Conservation (phyloP, 148 eudicot genomes). For the Heliamphora exappendiculata region DNA sequence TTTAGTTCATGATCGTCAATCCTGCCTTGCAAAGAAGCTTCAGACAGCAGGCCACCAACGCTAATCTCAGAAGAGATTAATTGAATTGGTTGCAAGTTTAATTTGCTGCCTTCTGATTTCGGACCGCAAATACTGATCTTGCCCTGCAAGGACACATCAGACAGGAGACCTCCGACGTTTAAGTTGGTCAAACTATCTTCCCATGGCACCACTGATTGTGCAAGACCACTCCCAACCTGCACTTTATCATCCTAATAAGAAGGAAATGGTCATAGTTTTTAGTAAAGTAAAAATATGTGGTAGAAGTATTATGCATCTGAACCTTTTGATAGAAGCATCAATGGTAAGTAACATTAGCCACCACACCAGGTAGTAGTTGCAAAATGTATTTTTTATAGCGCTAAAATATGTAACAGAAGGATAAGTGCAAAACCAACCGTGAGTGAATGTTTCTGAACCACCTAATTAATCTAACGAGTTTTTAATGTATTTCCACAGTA, state of each 20-base stretch:
- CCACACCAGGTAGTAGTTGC: background rate
- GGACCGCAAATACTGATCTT: constrained; percentile 10
- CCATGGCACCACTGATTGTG: constrained; percentile 32
- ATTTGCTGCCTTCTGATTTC: constrained; percentile 13
- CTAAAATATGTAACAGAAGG: background rate
- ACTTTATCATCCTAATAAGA: constrained; percentile 35
- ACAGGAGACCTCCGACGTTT: constrained; percentile 45
- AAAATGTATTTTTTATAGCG: background rate
- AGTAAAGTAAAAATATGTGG: background rate
- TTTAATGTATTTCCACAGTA: background rate
- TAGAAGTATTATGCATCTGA: constrained; percentile 1
- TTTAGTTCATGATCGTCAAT: constrained; percentile 6
- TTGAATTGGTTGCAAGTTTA: constrained; percentile 9
- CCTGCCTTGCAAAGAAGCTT: constrained; percentile 35
- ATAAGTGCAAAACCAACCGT: background rate
- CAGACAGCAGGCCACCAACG: constrained; percentile 33
- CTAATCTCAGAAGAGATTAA: constrained; percentile 34
- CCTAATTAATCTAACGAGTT: background rate
- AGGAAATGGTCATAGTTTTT: background rate
- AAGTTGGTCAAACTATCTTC: constrained; percentile 47
- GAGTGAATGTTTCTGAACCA: background rate
- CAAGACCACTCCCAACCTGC: constrained; percentile 19
- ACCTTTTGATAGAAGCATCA: background rate
- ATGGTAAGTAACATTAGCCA: background rate
- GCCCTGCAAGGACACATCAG: constrained; percentile 35